phyloP scores from a whole-genome alignment of 768 basidiomycete species.

The Lactifluus pinguis region DNA sequence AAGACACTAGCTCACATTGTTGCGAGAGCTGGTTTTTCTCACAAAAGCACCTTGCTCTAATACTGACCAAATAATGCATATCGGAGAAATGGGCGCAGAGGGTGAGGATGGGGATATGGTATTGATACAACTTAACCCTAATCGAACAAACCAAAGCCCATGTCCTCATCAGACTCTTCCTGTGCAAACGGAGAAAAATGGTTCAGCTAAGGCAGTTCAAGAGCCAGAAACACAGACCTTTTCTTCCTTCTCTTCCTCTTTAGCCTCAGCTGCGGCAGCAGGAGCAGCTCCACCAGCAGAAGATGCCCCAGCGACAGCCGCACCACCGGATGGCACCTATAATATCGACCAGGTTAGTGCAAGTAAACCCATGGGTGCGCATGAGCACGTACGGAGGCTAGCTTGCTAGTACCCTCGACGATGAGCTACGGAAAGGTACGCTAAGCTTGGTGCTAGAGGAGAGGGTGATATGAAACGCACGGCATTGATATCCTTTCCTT shows the following conservation, averaged over 20 bases:
- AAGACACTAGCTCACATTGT: background rate
- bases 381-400: conserved; percentile 71
- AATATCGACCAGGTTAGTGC: conserved; percentile 2
- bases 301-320: conserved; percentile 47
- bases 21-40: background rate
- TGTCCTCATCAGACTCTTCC: conserved; percentile 96
- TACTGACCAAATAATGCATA: background rate
- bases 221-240: conserved; percentile 44
- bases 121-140: conserved; percentile 32
- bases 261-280: conserved; percentile 60
- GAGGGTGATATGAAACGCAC: conserved; percentile 34
- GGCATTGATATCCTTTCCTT: conserved; percentile 80
- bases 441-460: background rate
- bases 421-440: conserved; percentile 52
- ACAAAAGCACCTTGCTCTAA: background rate
- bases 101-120: background rate
- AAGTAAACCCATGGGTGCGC: background rate
- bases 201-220: background rate
- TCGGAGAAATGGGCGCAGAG: background rate
- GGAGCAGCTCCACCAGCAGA: conserved; percentile 49
- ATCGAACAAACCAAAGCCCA: conserved; percentile 99
- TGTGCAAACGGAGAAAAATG: conserved; percentile 25
- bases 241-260: conserved; percentile 76
- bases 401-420: conserved; percentile 84
- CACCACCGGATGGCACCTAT: conserved; percentile 89